A percentile compares a stretch with the other conserved stretches of the same genome.
Conservation (phyloP, 768 basidiomycete genomes). For the Tulasnella sp. region DNA sequence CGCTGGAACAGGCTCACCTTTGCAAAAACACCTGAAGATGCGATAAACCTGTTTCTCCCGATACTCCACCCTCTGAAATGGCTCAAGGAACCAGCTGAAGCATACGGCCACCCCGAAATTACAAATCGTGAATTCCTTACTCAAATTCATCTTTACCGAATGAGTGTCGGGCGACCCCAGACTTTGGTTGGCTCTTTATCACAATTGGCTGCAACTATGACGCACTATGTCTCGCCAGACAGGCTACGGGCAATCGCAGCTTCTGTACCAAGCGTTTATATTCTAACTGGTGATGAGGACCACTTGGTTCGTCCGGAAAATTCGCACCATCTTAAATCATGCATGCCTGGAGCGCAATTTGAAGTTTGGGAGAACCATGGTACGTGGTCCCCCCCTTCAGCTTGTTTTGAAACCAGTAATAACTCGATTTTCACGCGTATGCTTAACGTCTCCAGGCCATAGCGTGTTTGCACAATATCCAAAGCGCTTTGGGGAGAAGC, state of each 20-base stretch:
- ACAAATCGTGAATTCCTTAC: slow-evolving; percentile 67
- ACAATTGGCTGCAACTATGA: slow-evolving; percentile 70
- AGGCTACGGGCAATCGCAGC: slow-evolving; percentile 56
- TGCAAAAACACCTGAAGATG: slow-evolving; percentile 51
- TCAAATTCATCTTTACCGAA: slow-evolving; percentile 57
- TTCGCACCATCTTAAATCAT: slow-evolving; percentile 55
- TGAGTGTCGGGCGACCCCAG: slow-evolving; percentile 61
- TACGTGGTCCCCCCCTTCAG: not conserved
- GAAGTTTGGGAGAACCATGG: slow-evolving; percentile 62
- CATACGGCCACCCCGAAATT: slow-evolving; percentile 56
- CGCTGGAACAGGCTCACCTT: slow-evolving; percentile 28
- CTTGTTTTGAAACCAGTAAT: not conserved
- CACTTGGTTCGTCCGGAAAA: slow-evolving; percentile 57
- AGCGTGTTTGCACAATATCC: slow-evolving; percentile 57
- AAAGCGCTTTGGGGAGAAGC: slow-evolving; percentile 56
- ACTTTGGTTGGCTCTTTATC: slow-evolving; percentile 63
- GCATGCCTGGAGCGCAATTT: slow-evolving; percentile 61
- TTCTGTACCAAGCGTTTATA: slow-evolving; percentile 65
- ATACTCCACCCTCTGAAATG: slow-evolving; percentile 67
- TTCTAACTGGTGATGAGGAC: slow-evolving; percentile 72
- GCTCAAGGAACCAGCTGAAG: slow-evolving; percentile 58
- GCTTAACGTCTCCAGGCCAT: slow-evolving; percentile 49
- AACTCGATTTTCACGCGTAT: not conserved
- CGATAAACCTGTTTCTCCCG: slow-evolving; percentile 55
- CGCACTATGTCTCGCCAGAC: slow-evolving; percentile 59